Evolutionary conservation across 2,329 filamentous ascomycete species (phyloP), one percentile per base, ranked within the genome.

Genomic region (Aspergillus sclerotialis): DNA sequence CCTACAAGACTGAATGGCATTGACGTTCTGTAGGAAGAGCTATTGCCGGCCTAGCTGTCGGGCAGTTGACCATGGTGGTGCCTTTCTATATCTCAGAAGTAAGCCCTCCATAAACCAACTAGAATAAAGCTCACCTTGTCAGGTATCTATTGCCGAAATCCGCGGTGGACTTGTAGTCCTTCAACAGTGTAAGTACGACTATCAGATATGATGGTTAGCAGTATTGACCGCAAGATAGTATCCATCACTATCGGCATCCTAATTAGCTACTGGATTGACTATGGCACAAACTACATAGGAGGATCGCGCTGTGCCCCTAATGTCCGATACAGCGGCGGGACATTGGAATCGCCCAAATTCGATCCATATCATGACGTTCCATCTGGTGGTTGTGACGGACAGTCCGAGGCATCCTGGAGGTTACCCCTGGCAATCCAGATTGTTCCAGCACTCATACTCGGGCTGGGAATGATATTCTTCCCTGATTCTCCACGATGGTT

Each of bases 401-500:
- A 72, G 38, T 68, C 63, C 9, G 64, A 71, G 39, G 66, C 62
- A 42, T 59, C 67, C 1, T 72, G 66, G 64, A 54, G 68, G 31
- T 47, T 72, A 1, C 68, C 69, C 0, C 63, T 72, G 33, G 50
- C 65, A 3, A 44, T 73, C 4, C 70, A 73, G 35, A 62, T 72
- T 11, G 37, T 58, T 7, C 63, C 63, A 0, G 63, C 63, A 1
- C 30, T 65, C 1, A 44, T 58, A 11, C 44, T 68, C 2, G 57
- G 63, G 3, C 38, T 58, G 3, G 62, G 63, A 7, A 64, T 67
- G 45, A 18, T 60, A 4, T 72, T 74, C 50, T 64, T 76, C 39
- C 75, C 75, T 0, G 75, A 70, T 36, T 75, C 73, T 1, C 75
- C 75, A 0, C 64, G 75, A 15, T 78, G 73, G 64, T 60, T 77